These are phyloP conservation scores for Diutina pseudorugosa DNA, from an alignment of 1,139 yeast species.

Conservation along the genomic window DNA sequence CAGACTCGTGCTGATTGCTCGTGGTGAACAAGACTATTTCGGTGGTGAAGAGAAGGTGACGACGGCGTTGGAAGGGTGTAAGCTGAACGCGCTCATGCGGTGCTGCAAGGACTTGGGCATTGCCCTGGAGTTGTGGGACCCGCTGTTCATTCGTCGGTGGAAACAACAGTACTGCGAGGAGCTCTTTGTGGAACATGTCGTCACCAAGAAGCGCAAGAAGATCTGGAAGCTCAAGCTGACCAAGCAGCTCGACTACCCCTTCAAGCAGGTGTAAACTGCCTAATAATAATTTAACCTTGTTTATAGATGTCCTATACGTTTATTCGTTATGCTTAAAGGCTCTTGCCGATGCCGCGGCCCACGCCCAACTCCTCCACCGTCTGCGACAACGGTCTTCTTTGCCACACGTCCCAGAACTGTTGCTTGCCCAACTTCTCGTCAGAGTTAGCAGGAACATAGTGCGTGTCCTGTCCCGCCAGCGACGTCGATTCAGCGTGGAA, in stretches of 20 bases:
- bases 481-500: slow-evolving; percentile 32
- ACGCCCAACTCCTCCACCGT: slow-evolving; percentile 67
- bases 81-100: slow-evolving; percentile 92
- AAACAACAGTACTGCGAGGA: slow-evolving; percentile 71
- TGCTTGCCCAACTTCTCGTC: slow-evolving; percentile 29
- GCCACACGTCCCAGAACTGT: slow-evolving; percentile 73
- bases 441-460: slow-evolving; percentile 23
- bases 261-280: slow-evolving; percentile 22
- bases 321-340: slow-evolving; percentile 7
- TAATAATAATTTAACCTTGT: not conserved
- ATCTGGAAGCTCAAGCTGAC: slow-evolving; percentile 79
- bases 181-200: slow-evolving; percentile 74
- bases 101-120: slow-evolving; percentile 95
- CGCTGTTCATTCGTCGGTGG: slow-evolving; percentile 71
- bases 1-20: slow-evolving; percentile 76
- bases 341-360: slow-evolving; percentile 40
- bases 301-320: not conserved
- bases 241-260: slow-evolving; percentile 71
- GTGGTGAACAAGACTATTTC: slow-evolving; percentile 94
- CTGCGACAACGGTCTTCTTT: slow-evolving; percentile 75
- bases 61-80: slow-evolving; percentile 96
- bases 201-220: slow-evolving; percentile 75
- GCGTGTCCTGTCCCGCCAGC: slow-evolving; percentile 27
- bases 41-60: slow-evolving; percentile 74
- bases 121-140: slow-evolving; percentile 97